Percentiles rank a stretch among this genome's conserved stretches.
Evolutionary conservation across 306 rosid genomes (phyloP).

Genomic region (Rosa rugosa): DNA sequence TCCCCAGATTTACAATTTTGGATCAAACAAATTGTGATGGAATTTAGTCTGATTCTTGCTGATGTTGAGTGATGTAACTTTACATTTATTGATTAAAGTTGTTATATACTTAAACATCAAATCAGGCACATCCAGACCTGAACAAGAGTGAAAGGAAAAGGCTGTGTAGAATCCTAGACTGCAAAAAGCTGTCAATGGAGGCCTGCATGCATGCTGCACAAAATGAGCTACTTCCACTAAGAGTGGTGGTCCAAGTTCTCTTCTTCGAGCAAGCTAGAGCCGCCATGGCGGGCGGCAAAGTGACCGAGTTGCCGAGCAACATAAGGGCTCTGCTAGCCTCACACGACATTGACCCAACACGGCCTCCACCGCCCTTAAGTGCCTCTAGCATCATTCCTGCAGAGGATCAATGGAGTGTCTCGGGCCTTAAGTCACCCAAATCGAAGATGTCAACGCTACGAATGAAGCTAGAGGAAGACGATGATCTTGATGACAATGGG

Average conservation of each 20-base stretch:
- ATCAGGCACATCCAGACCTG: constrained; percentile 92
- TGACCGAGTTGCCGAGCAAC: constrained; percentile 74
- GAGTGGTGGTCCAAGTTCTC: constrained; percentile 97
- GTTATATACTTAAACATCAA: constrained; percentile 19
- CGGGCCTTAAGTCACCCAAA: constrained; percentile 81
- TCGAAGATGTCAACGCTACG: constrained; percentile 73
- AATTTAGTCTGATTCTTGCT: background rate
- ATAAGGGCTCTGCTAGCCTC: constrained; percentile 76
- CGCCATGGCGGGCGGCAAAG: constrained; percentile 69
- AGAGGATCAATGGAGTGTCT: constrained; percentile 89
- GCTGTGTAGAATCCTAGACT: constrained; percentile 78
- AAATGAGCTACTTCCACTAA: constrained; percentile 88
- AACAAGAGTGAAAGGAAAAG: constrained; percentile 94
- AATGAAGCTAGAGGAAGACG: constrained; percentile 95
- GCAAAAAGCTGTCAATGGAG: constrained; percentile 95
- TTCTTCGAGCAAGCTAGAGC: constrained; percentile 97
- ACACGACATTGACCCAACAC: constrained; percentile 76
- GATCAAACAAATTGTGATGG: background rate
- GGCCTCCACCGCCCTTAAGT: constrained; percentile 65
- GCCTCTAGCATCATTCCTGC: constrained; percentile 56
- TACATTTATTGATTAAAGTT: constrained; percentile 21
- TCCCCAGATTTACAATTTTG: background rate
- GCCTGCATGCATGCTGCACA: constrained; percentile 99
- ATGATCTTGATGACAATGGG: constrained; percentile 60
- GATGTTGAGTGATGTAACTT: background rate